Evolutionary conservation across 1,284 basidiomycete species (phyloP).

Genomic region (Cryptococcus wingfieldii): DNA sequence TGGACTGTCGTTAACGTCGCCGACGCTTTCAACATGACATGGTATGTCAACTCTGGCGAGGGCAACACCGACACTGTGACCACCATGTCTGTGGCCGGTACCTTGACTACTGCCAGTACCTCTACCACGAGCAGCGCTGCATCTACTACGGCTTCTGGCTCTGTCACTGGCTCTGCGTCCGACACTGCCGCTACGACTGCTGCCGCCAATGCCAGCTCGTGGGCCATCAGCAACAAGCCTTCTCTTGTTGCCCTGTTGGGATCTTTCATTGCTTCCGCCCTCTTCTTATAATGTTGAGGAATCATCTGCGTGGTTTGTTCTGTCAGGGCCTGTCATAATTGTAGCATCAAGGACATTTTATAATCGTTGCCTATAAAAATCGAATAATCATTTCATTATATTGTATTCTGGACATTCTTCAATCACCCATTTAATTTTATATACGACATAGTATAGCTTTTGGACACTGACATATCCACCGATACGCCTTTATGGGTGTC

Average conservation of each 20-base stretch:
- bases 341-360: too few relatives aligned
- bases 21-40: constrained; percentile 36
- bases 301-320: too few relatives aligned
- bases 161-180: constrained; percentile 8
- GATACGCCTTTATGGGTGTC: too few relatives aligned
- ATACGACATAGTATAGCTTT: too few relatives aligned
- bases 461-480: too few relatives aligned
- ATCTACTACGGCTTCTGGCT: not conserved
- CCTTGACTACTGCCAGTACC: constrained; percentile 14
- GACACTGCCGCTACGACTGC: not conserved
- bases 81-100: constrained; percentile 24
- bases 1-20: constrained; percentile 41
- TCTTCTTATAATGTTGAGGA: too few relatives aligned
- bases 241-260: not conserved
- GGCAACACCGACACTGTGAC: constrained; percentile 26
- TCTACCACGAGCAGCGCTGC: constrained; percentile 6
- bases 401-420: too few relatives aligned
- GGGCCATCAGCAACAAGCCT: not conserved
- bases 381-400: too few relatives aligned
- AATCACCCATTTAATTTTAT: too few relatives aligned
- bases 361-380: too few relatives aligned
- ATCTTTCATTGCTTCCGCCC: too few relatives aligned
- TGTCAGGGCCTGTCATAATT: too few relatives aligned
- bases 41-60: constrained; percentile 41
- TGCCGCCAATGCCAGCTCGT: not conserved